These are phyloP conservation scores for Ustilago vetiveriae DNA, from an alignment of 1,284 basidiomycete genomes.

Conservation along the genomic window DNA sequence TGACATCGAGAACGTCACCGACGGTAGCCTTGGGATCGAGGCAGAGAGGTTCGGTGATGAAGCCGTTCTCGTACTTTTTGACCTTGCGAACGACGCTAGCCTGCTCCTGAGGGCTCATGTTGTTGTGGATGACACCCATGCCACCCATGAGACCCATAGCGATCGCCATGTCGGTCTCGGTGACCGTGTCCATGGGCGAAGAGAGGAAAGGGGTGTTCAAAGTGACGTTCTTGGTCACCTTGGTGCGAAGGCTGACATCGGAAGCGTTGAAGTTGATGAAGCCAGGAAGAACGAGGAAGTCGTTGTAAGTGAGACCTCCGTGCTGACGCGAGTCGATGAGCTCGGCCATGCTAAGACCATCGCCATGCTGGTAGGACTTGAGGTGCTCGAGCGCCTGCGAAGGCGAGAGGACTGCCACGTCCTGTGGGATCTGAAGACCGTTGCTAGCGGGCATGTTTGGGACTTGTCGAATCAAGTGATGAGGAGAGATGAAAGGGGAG, in stretches of 20 bases:
- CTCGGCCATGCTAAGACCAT: constrained; percentile 86
- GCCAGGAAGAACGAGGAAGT: constrained; percentile 75
- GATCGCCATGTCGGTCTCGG: constrained; percentile 96
- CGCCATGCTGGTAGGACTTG: constrained; percentile 75
- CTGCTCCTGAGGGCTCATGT: constrained; percentile 86
- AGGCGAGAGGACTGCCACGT: constrained; percentile 49
- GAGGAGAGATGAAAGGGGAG: background rate
- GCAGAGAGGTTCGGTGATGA: constrained; percentile 89
- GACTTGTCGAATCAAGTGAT: too few relatives aligned
- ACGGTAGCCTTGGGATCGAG: constrained; percentile 81
- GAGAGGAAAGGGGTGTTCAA: constrained; percentile 97
- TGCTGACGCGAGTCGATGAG: constrained; percentile 89
- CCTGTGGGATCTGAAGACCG: constrained; percentile 38
- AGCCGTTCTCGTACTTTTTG: constrained; percentile 95
- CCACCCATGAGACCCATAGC: constrained; percentile 75
- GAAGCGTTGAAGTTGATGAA: constrained; percentile 91
- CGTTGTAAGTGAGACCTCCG: constrained; percentile 92
- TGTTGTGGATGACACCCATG: constrained; percentile 98
- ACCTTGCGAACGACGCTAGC: constrained; percentile 96
- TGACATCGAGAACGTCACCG: constrained; percentile 92
- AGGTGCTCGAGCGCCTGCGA: constrained; percentile 58
- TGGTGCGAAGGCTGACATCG: constrained; percentile 83
- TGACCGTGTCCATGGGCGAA: constrained; percentile 99
- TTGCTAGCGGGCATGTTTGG: constrained; percentile 36
- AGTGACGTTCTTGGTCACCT: constrained; percentile 87